Evolutionary conservation across 2,329 filamentous ascomycete genomes (phyloP).

Genomic region (Beauveria varroae): DNA sequence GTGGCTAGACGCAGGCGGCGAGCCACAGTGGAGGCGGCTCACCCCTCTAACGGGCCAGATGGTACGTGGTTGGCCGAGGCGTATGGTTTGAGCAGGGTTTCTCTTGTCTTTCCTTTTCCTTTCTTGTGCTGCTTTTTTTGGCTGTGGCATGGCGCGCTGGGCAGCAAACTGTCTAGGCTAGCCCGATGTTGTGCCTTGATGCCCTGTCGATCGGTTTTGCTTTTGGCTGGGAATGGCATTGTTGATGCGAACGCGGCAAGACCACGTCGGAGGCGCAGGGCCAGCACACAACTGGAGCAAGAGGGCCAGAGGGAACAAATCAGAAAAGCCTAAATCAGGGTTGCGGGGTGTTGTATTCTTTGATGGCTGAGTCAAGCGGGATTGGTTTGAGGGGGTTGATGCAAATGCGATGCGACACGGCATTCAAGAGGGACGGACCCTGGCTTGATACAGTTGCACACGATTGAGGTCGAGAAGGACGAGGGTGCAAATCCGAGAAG

Average conservation of each 20-base stretch:
- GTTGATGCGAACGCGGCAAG: slow-evolving; percentile 6
- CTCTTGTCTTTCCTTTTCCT: neutral
- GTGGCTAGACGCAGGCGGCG: too few species aligned
- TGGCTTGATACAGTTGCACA: neutral
- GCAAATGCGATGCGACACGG: neutral
- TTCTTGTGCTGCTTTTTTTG: neutral
- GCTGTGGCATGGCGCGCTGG: neutral
- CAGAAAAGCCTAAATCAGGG: neutral
- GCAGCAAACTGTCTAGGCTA: slow-evolving; percentile 5
- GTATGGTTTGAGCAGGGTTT: neutral
- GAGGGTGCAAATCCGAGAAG: too few species aligned
- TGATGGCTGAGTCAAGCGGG: neutral
- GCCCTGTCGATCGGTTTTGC: slow-evolving; percentile 2
- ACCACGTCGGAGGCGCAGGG: neutral
- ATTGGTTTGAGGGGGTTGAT: neutral
- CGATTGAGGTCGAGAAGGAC: too few species aligned
- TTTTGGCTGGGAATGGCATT: neutral
- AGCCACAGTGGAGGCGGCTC: neutral
- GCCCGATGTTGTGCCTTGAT: neutral
- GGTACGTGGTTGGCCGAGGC: neutral
- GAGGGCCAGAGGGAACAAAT: neutral
- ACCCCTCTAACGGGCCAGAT: neutral
- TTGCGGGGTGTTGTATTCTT: neutral
- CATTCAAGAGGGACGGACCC: neutral
- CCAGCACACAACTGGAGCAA: neutral